Conservation (phyloP, 108 stramenopile genomes). For the Pseudonitzschia pungens region DNA sequence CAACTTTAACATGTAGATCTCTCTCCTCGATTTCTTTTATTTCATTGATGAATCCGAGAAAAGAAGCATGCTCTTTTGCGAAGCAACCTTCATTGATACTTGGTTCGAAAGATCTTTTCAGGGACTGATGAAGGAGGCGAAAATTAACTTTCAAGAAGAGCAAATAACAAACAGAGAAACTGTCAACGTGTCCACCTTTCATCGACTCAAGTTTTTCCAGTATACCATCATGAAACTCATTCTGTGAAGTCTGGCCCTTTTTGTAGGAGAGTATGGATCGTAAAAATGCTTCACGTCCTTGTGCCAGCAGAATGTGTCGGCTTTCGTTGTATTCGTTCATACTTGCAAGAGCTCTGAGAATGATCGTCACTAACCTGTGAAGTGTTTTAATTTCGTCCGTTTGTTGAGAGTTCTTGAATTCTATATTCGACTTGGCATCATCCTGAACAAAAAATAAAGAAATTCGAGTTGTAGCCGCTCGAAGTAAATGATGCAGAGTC, state of each 20-base stretch:
- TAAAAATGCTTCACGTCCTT: slow-evolving; percentile 17
- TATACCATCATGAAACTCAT: background rate
- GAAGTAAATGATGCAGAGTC: slow-evolving; percentile 17
- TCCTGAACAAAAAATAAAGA: slow-evolving; percentile 4
- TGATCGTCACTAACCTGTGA: slow-evolving; percentile 8
- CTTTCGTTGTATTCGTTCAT: background rate
- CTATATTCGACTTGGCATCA: background rate
- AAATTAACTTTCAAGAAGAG: slow-evolving; percentile 4
- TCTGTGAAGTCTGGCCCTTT: background rate
- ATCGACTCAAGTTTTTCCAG: background rate
- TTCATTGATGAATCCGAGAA: background rate
- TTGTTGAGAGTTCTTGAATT: background rate
- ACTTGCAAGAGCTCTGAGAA: background rate
- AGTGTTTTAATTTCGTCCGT: slow-evolving; percentile 18
- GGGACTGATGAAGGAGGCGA: background rate
- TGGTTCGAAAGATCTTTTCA: background rate
- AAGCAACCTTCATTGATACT: background rate
- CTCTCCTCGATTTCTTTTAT: slow-evolving; percentile 6
- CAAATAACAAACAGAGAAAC: slow-evolving; percentile 8
- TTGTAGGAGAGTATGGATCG: slow-evolving; percentile 8
- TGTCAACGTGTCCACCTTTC: background rate
- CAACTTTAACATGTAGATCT: background rate
- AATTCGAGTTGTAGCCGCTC: slow-evolving; percentile 17
- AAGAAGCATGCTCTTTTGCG: background rate
- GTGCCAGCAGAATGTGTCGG: slow-evolving; percentile 14